A percentile compares a stretch with the other conserved stretches of the same genome.
These are phyloP conservation scores for Rubus parviflorus DNA, from an alignment of 306 rosid genomes.

Conservation along the genomic window DNA sequence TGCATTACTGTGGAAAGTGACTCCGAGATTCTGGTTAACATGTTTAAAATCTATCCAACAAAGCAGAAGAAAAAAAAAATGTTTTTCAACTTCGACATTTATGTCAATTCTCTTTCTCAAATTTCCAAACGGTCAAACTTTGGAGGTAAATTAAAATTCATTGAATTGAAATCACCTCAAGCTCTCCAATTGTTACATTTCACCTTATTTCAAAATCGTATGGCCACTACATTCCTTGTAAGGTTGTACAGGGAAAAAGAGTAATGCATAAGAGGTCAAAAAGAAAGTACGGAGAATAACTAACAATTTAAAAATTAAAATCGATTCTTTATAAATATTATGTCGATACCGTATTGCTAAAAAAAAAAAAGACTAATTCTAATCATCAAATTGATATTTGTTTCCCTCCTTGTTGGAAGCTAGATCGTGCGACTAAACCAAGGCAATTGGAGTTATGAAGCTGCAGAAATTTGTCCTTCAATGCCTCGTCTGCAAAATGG, in stretches of 20 bases:
- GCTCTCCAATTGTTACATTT: too few relatives aligned
- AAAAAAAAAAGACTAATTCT: neutral
- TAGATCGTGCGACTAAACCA: neutral
- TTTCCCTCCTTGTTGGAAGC: neutral
- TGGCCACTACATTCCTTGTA: too few relatives aligned
- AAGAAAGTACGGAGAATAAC: neutral
- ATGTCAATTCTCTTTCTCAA: too few relatives aligned
- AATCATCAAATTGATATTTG: neutral
- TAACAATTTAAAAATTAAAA: neutral
- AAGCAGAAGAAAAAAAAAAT: too few relatives aligned
- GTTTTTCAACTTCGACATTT: too few relatives aligned
- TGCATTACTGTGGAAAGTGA: too few relatives aligned
- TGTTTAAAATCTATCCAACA: too few relatives aligned
- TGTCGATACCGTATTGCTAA: neutral
- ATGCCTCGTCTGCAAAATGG: slow-evolving; percentile 6
- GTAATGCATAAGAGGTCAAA: neutral
- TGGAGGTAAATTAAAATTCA: too few relatives aligned
- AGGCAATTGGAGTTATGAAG: neutral
- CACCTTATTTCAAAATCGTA: too few relatives aligned
- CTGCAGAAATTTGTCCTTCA: neutral
- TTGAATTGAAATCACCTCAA: too few relatives aligned
- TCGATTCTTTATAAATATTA: neutral
- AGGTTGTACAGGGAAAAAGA: neutral
- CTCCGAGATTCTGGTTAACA: too few relatives aligned
- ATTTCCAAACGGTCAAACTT: too few relatives aligned